Evolutionary conservation across 2,329 filamentous ascomycete species (phyloP).

Genomic region (Furcasterigmium furcatum): DNA sequence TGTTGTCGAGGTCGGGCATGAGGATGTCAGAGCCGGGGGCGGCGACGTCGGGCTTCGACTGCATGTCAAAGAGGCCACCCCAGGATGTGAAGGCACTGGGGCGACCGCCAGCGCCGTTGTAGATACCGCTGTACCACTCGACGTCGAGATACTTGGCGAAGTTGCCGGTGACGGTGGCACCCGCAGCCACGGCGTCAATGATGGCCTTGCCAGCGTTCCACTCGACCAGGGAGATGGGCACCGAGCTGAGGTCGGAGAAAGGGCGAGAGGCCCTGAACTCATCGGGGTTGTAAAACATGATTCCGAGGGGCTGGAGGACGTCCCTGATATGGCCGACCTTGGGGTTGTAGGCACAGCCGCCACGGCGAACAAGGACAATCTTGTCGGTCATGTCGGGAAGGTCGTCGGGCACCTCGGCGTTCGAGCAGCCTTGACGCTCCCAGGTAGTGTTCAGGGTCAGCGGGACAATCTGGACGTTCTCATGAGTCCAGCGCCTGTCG

Average conservation of each 20-base stretch:
- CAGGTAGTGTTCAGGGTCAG: no score
- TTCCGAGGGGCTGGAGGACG: not conserved
- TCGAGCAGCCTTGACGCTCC: no score
- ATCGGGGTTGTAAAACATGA: not conserved
- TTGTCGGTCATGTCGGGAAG: not conserved
- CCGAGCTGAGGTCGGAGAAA: not conserved
- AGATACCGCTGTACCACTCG: conserved; percentile 10
- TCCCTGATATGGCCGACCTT: not conserved
- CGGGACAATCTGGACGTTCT: not conserved
- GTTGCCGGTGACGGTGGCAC: not conserved
- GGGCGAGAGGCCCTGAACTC: not conserved
- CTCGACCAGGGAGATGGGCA: not conserved
- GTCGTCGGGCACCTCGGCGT: not conserved
- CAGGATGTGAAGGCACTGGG: conserved; percentile 1
- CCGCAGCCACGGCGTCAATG: not conserved
- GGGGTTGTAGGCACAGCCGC: not conserved
- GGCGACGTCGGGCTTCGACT: conserved; percentile 9
- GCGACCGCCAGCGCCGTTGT: not conserved
- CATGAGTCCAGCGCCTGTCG: not conserved
- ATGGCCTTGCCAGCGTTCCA: not conserved
- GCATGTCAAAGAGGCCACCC: conserved; percentile 5
- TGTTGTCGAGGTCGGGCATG: conserved; percentile 4
- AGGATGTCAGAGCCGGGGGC: conserved; percentile 9
- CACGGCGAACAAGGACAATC: not conserved
- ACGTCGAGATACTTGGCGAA: conserved; percentile 5